These are phyloP conservation scores for Lobulomyces angularis DNA, from an alignment of 192 early-diverging fungal genomes.

Conservation along the genomic window DNA sequence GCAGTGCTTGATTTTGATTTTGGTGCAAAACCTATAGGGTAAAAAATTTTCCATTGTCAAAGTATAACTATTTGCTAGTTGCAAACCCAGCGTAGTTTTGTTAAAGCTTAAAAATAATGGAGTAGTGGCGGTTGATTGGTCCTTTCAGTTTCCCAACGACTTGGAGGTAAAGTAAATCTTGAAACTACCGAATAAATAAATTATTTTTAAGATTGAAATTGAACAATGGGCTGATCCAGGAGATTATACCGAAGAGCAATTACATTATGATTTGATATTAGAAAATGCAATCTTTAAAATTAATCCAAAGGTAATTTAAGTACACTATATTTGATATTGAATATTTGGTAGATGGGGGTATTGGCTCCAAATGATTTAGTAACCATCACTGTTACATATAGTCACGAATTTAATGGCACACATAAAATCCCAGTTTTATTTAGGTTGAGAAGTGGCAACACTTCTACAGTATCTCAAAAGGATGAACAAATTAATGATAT, in stretches of 20 bases:
- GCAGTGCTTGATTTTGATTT: conserved; percentile 36
- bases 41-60: neutral
- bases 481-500: neutral
- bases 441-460: conserved; percentile 33
- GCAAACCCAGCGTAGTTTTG: conserved; percentile 19
- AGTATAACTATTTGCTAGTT: conserved; percentile 9
- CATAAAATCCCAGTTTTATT: conserved; percentile 40
- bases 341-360: conserved; percentile 17
- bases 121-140: conserved; percentile 46
- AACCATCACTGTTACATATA: conserved; percentile 32
- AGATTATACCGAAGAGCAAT: conserved; percentile 41
- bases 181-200: neutral
- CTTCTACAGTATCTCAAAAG: conserved; percentile 10
- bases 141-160: conserved; percentile 41
- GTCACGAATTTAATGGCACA: conserved; percentile 33
- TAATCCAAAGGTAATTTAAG: conserved; percentile 24
- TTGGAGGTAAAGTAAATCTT: conserved; percentile 14
- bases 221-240: conserved; percentile 46
- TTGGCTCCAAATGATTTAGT: conserved; percentile 29
- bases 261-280: conserved; percentile 34
- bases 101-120: conserved; percentile 35
- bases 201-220: conserved; percentile 22
- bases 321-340: neutral
- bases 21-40: conserved; percentile 31
- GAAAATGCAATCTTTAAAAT: conserved; percentile 39